These are phyloP conservation scores for Saccharomycopsis sp. DNA, from an alignment of 805 yeast genomes.

Conservation along the genomic window DNA sequence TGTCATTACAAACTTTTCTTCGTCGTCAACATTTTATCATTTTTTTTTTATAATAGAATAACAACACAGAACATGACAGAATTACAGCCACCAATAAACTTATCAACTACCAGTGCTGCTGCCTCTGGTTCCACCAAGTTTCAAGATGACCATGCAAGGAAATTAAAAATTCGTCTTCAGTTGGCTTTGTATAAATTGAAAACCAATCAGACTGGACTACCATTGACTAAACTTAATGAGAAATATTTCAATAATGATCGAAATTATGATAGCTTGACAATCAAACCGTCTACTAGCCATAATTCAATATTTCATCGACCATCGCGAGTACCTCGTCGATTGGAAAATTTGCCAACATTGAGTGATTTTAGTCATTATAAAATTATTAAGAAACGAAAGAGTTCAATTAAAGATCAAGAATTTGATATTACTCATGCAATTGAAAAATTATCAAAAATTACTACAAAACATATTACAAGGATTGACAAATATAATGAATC, in stretches of 20 bases:
- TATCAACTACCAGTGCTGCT: not conserved
- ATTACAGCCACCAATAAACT: not conserved
- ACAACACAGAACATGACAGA: too few relatives aligned
- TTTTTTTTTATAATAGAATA: too few relatives aligned
- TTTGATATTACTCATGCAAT: not conserved
- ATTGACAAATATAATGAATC: not conserved
- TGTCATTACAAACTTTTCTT: too few relatives aligned
- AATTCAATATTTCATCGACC: not conserved
- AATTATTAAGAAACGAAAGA: not conserved
- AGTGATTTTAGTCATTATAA: conserved; percentile 4
- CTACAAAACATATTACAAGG: not conserved
- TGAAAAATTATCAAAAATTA: not conserved
- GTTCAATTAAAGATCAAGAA: not conserved
- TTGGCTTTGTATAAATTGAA: conserved; percentile 16
- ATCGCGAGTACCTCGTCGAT: not conserved
- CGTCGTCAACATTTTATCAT: too few relatives aligned
- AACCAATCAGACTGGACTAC: conserved; percentile 13
- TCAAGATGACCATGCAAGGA: conserved; percentile 10
- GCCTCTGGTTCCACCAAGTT: too few relatives aligned
- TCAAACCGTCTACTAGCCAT: not conserved
- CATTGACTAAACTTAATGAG: not conserved
- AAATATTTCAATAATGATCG: not conserved
- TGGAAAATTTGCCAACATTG: conserved; percentile 3
- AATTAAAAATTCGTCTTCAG: conserved; percentile 15
- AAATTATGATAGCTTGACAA: not conserved